phyloP scores from a whole-genome alignment of 805 yeast genomes.

The Maudiozyma bulderi region DNA sequence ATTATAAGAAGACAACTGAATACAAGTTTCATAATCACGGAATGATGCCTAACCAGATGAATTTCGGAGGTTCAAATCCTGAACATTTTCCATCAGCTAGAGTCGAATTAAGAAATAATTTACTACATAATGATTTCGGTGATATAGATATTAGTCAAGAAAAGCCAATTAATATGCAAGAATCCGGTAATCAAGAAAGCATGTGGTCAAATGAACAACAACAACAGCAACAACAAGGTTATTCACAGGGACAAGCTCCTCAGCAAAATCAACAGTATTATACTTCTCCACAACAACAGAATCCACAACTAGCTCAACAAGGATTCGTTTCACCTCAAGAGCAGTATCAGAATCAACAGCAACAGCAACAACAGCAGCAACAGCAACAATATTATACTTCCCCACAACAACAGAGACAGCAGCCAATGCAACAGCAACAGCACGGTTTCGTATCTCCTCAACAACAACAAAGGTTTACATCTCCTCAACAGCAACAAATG shows the following conservation, averaged over 20 bases:
- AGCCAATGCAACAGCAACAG: constrained; percentile 5
- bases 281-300: neutral
- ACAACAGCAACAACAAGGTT: neutral
- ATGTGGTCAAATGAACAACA: neutral
- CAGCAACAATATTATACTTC: constrained; percentile 1
- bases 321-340: neutral
- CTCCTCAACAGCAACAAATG: constrained; percentile 3
- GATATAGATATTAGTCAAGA: constrained; percentile 38
- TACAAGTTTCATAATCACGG: too few species aligned
- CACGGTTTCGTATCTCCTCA: constrained; percentile 1
- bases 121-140: constrained; percentile 33
- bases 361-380: constrained; percentile 5
- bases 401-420: constrained; percentile 7
- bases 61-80: neutral
- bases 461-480: neutral
- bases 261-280: constrained; percentile 3
- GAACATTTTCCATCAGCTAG: constrained; percentile 3
- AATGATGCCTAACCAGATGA: neutral
- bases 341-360: neutral
- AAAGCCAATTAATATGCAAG: constrained; percentile 23
- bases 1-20: too few species aligned
- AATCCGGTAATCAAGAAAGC: neutral
- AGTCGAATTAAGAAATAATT: constrained; percentile 27
- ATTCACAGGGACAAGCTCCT: constrained; percentile 6
- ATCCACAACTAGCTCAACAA: constrained; percentile 4